Base-by-base conservation (phyloP, 2,329 filamentous ascomycete species). In the Pseudonectria buxi region DNA sequence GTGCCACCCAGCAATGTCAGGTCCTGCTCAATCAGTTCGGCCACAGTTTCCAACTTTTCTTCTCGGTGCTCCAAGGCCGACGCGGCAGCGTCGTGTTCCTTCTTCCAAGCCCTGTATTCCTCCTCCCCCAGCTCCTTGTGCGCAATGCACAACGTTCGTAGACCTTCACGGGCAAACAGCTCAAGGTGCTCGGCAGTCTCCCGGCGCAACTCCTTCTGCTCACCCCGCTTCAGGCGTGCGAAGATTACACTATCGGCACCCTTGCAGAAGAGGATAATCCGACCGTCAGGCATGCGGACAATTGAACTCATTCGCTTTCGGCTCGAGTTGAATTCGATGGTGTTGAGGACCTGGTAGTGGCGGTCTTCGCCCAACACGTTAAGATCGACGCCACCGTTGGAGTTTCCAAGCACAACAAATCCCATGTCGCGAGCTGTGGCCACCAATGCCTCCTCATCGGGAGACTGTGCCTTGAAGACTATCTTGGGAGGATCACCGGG, bases 301-400 rank as follows among this genome's bases (percentile, higher is more conserved):
- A 98, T 95, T 3, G 89, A 86, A 62, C 89, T 96, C 92, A 98
- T 98, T 47, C 92, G 79, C 67, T 98, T 98, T 53, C 92, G 78
- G 28, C 83, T 88, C 0, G 90, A 96, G 59, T 96, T 96, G 69
- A 98, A 98, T 58, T 98, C 92, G 26, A 98, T 81, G 1, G 85
- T 95, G 62, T 95, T 96, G 31, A 98, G 74, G 24, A 98, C 83
- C 12, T 80, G 81, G 58, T 92, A 98, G 43, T 83, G 79, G 30
- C 79, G 76, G 49, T 96, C 88, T 51, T 88, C 74, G 32, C 92
- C 94, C 67, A 94, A 76, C 6, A 94, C 73, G 46, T 95, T 95
- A 36, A 98, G 56, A 34, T 86, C 78, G 44, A 98, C 83, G 34
- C 86, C 86, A 43, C 94, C 85, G 26, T 78, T 74, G 3, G 83